Evolutionary conservation across 225 moss, liverwort and hornwort genomes (phyloP).

Genomic region (Asterella californica): DNA sequence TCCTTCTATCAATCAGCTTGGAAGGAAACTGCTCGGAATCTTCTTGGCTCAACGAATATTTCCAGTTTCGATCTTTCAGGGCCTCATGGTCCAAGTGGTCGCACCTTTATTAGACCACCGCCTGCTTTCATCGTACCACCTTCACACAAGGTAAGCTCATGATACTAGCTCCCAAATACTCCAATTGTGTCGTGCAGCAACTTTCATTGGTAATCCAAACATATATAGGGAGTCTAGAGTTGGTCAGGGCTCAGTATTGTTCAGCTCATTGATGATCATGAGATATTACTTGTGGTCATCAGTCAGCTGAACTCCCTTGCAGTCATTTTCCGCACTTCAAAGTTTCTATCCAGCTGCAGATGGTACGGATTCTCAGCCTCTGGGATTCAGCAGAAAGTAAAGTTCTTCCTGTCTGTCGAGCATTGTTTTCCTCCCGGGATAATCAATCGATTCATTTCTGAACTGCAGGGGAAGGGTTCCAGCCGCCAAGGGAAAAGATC

Average conservation of each 20-base stretch:
- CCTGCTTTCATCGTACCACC: slow-evolving; percentile 14
- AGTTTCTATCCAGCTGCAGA: too few species aligned
- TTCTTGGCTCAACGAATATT: background rate
- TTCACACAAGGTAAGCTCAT: background rate
- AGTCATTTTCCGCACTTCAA: too few species aligned
- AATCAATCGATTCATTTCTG: background rate
- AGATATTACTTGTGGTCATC: too few species aligned
- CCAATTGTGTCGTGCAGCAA: too few species aligned
- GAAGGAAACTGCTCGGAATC: background rate
- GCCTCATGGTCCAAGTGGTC: slow-evolving; percentile 1
- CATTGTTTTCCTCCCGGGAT: background rate
- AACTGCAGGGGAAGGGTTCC: background rate
- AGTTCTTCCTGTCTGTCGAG: too few species aligned
- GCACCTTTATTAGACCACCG: background rate
- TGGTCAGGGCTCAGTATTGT: too few species aligned
- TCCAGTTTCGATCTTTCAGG: background rate
- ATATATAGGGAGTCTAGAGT: too few species aligned
- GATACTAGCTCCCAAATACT: background rate
- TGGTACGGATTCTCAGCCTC: too few species aligned
- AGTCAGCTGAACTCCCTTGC: too few species aligned
- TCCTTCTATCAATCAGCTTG: background rate
- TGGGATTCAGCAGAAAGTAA: too few species aligned
- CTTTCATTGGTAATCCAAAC: too few species aligned
- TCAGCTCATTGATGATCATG: too few species aligned
- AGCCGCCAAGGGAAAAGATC: slow-evolving; percentile 6